phyloP scores from a whole-genome alignment of 2,329 filamentous ascomycete genomes.

The Curvularia lunata region DNA sequence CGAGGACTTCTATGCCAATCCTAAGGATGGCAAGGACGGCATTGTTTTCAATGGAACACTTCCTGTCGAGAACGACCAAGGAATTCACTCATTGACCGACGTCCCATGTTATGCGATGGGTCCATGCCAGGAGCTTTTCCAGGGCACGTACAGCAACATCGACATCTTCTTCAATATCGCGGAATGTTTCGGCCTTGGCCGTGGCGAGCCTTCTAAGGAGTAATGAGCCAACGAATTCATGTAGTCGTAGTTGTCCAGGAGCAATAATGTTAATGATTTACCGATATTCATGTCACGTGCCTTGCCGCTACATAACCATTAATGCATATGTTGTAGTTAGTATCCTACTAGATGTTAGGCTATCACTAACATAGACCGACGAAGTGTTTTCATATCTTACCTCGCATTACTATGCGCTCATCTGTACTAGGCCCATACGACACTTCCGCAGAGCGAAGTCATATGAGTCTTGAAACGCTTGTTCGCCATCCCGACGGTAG shows the following conservation, averaged over 20 bases:
- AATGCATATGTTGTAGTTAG: too few relatives aligned
- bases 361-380: too few relatives aligned
- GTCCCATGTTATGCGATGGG: slow-evolving; percentile 73
- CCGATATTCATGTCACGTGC: not conserved
- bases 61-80: slow-evolving; percentile 66
- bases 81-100: slow-evolving; percentile 50
- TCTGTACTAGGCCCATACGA: too few relatives aligned
- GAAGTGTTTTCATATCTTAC: too few relatives aligned
- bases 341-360: too few relatives aligned
- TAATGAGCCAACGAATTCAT: not conserved
- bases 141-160: slow-evolving; percentile 71
- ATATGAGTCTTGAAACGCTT: too few relatives aligned
- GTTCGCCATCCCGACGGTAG: too few relatives aligned
- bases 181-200: slow-evolving; percentile 63
- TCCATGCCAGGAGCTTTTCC: slow-evolving; percentile 78
- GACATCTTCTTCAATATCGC: slow-evolving; percentile 79
- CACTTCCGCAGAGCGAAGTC: too few relatives aligned
- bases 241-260: not conserved
- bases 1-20: slow-evolving; percentile 70
- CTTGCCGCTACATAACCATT: too few relatives aligned
- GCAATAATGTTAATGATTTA: not conserved
- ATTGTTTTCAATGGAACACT: slow-evolving; percentile 80
- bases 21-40: slow-evolving; percentile 68
- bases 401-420: too few relatives aligned
- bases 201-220: slow-evolving; percentile 3